A percentile compares a stretch with the other conserved stretches of the same genome.
phyloP scores from a whole-genome alignment of 2,329 filamentous ascomycete genomes.

The Ophiostoma sp. region DNA sequence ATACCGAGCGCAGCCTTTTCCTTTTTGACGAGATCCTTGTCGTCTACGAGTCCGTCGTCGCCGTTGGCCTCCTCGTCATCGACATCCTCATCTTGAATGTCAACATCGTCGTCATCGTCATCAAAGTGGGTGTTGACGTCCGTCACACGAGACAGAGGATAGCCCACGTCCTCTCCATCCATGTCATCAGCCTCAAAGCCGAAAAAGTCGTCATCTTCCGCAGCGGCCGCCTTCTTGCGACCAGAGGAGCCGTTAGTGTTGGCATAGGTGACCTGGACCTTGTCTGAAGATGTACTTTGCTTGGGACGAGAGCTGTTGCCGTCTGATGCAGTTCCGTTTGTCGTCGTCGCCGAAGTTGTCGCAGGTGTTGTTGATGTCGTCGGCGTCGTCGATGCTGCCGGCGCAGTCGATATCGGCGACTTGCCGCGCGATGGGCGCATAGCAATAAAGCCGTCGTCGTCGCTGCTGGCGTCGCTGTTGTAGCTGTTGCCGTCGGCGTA shows the following conservation, averaged over 20 bases:
- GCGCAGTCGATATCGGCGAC: background rate
- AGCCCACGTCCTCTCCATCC: conserved; percentile 18
- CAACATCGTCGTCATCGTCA: conserved; percentile 11
- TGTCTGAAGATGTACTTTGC: background rate
- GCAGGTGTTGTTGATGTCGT: background rate
- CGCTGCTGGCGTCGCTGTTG: conserved; percentile 12
- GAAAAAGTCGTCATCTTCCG: conserved; percentile 30
- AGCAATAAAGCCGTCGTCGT: conserved; percentile 28
- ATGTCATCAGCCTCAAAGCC: conserved; percentile 32
- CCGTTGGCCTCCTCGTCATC: conserved; percentile 28
- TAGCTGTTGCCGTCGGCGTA: conserved; percentile 19
- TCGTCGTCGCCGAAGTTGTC: background rate
- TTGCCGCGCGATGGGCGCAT: conserved; percentile 27
- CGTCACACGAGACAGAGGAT: conserved; percentile 26
- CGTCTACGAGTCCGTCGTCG: background rate
- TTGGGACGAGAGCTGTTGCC: conserved; percentile 6
- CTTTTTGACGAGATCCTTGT: background rate
- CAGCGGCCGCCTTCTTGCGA: background rate
- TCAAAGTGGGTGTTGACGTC: conserved; percentile 16
- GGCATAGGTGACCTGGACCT: background rate
- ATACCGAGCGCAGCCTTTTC: conserved; percentile 19
- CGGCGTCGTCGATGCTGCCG: background rate
- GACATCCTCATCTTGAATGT: background rate
- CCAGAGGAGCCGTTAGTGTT: background rate
- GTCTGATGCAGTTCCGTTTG: background rate